Base-by-base conservation (phyloP, 2,329 filamentous ascomycete species). In the Salinomyces thailandicus region DNA sequence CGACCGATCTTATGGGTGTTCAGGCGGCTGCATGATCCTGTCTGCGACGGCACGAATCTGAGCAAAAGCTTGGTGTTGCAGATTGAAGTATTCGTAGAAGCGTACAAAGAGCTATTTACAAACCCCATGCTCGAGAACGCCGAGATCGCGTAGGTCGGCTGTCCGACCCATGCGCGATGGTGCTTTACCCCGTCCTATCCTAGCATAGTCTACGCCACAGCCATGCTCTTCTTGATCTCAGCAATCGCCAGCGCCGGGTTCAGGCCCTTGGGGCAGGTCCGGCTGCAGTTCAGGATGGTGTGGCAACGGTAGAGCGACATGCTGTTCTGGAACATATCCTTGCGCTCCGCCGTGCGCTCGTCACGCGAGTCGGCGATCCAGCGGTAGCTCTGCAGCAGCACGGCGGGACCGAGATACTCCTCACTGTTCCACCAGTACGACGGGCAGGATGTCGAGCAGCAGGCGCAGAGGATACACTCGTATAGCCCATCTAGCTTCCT, bases 351-450 rank as follows among this genome's bases (percentile, higher is more conserved):
- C 55, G 73, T 93, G 64, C 76, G 79, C 76, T 95, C 82, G 62
- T 98, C 91, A 65, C 91, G 81, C 29, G 85, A 93, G 63, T 98
- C 91, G 58, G 80, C 82, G 50, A 98, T 73, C 91, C 91, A 98
- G 60, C 89, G 79, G 78, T 96, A 98, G 6, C 86, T 94, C 69
- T 98, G 91, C 50, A 98, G 78, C 36, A 98, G 81, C 43, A 98
- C 85, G 50, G 91, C 91, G 42, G 91, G 91, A 46, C 91, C 91
- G 34, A 98, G 84, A 71, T 98, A 98, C 66, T 96, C 87, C 68
- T 96, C 87, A 52, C 81, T 79, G 73, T 98, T 98, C 91, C 91
- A 98, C 91, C 91, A 98, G 75, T 98, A 98, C 13, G 86, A 95
- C n/a, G 91, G 91, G 74, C 91, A 98, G 31, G 89, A 94, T 15